Conservation (phyloP, 106 monocot species). For the Acorus gramineus region DNA sequence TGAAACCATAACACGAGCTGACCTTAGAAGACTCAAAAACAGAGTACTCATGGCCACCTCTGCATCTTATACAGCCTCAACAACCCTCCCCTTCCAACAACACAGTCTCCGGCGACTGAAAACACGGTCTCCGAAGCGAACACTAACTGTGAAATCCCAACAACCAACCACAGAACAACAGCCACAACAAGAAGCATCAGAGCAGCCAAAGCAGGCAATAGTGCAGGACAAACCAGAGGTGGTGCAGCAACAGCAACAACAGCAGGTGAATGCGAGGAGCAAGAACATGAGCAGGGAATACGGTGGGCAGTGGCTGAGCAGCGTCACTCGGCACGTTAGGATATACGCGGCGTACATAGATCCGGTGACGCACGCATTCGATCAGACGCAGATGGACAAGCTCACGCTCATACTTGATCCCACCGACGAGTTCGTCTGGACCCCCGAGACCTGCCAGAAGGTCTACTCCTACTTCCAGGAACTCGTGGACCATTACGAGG, state of each 20-base stretch:
- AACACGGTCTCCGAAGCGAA: no score
- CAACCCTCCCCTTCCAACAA: no score
- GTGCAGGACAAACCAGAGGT: not conserved
- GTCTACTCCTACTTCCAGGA: constrained; percentile 71
- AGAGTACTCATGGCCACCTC: no score
- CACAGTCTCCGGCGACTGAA: no score
- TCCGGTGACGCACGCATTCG: constrained; percentile 64
- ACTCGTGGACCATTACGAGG: constrained; percentile 87
- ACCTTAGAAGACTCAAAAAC: no score
- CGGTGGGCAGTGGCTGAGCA: constrained; percentile 88
- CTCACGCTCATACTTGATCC: constrained; percentile 81
- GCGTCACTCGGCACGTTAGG: constrained; percentile 69
- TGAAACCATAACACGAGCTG: no score
- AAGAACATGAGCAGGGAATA: constrained; percentile 85
- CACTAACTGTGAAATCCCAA: no score
- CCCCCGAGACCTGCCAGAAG: constrained; percentile 60
- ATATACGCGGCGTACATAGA: constrained; percentile 95
- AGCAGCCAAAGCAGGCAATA: no score
- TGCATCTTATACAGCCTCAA: no score
- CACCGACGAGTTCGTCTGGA: constrained; percentile 78
- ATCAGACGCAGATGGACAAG: constrained; percentile 96
- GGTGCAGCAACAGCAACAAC: constrained; percentile 23
- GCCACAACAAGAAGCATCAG: no score
- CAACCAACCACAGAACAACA: no score
- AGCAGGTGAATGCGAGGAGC: constrained; percentile 52